phyloP scores from a whole-genome alignment of 2,329 filamentous ascomycete species.

The Fusarium equiseti region DNA sequence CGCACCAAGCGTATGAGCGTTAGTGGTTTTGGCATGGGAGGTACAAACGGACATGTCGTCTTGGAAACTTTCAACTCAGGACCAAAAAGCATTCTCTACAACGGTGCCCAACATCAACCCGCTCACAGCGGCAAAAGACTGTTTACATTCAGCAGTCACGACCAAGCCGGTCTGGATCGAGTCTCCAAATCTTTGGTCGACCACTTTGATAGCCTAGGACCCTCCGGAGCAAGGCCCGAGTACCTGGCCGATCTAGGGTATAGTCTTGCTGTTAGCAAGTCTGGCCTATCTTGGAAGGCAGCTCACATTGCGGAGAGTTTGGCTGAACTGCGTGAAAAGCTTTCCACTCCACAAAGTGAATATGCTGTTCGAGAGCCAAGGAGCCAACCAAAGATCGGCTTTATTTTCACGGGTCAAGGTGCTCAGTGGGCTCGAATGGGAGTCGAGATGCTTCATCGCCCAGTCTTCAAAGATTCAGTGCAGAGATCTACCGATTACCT shows the following conservation, averaged over 20 bases:
- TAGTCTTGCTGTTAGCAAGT: background rate
- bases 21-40: background rate
- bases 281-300: background rate
- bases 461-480: background rate
- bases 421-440: constrained; percentile 25
- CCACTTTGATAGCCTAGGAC: background rate
- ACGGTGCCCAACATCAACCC: background rate
- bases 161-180: background rate
- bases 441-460: background rate
- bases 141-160: background rate
- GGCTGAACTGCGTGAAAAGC: background rate
- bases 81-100: background rate
- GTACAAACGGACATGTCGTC: background rate
- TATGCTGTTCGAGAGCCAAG: background rate
- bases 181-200: background rate
- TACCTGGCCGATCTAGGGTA: background rate
- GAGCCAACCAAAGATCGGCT: background rate
- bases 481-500: background rate
- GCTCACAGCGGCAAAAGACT: background rate
- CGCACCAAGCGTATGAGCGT: background rate
- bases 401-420: constrained; percentile 28
- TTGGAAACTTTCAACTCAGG: background rate
- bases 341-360: background rate
- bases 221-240: background rate
- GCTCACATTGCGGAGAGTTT: background rate